Evolutionary conservation across 257 asterid species (phyloP).

Genomic region (Solanum okadae): DNA sequence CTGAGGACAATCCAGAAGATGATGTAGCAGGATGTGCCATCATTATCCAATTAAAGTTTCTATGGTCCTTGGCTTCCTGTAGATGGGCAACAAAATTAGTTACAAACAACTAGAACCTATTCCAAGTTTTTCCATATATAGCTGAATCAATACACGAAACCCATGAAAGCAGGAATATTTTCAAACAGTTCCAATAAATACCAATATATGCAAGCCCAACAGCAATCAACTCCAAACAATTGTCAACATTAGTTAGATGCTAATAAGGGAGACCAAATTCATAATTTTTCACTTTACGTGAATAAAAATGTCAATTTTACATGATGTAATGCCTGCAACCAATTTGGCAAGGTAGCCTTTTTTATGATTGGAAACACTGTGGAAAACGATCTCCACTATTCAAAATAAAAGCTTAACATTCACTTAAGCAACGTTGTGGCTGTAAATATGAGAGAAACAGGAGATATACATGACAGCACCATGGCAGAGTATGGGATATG

Average conservation of each 20-base stretch:
- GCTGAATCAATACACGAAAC: not conserved
- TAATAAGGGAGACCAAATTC: not conserved
- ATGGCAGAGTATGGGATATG: not conserved
- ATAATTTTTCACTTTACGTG: not conserved
- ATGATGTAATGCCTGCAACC: not conserved
- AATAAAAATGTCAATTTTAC: not conserved
- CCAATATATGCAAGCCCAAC: not conserved
- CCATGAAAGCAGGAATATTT: not conserved
- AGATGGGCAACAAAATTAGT: not conserved
- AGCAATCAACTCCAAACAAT: not conserved
- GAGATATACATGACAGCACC: not conserved
- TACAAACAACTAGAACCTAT: not conserved
- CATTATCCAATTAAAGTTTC: not conserved
- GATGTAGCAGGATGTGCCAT: conserved; percentile 33
- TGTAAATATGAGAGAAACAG: not conserved
- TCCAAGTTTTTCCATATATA: not conserved
- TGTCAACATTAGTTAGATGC: not conserved
- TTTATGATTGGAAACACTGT: not conserved
- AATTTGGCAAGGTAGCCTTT: not conserved
- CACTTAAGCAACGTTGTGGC: not conserved
- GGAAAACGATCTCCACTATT: not conserved
- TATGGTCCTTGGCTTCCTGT: conserved; percentile 13
- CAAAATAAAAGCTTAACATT: not conserved
- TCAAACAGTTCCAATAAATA: not conserved
- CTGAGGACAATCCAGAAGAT: conserved; percentile 11